A percentile compares a stretch with the other conserved stretches of the same genome.
phyloP scores from a whole-genome alignment of 441 rosid genomes.

The Adansonia gregorii region DNA sequence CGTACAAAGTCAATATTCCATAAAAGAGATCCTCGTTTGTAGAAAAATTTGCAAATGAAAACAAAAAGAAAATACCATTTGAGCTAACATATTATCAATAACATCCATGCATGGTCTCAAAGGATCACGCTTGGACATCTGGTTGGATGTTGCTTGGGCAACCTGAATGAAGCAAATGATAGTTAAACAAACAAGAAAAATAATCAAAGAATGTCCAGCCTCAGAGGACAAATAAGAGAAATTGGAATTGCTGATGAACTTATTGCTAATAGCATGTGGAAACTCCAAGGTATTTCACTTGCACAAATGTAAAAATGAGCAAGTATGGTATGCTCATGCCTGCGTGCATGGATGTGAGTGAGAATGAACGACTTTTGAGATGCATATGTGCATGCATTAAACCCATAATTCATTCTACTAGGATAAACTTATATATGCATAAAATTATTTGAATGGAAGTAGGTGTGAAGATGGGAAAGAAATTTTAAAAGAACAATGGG shows the following conservation, averaged over 20 bases:
- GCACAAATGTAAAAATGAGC: not conserved
- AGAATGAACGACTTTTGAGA: not conserved
- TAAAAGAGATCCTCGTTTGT: constrained; percentile 15
- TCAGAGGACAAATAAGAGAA: not conserved
- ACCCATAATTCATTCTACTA: not conserved
- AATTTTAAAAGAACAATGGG: not conserved
- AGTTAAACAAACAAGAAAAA: constrained; percentile 13
- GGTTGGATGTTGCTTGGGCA: constrained; percentile 98
- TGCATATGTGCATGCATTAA: not conserved
- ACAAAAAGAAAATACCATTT: constrained; percentile 61
- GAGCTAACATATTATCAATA: constrained; percentile 82
- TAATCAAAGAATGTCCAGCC: not conserved
- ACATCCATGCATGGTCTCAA: constrained; percentile 96
- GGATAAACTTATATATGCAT: not conserved
- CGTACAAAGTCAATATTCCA: constrained; percentile 29
- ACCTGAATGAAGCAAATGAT: constrained; percentile 55
- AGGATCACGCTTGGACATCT: constrained; percentile 99
- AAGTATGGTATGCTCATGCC: not conserved
- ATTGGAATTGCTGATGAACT: not conserved
- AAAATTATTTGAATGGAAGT: not conserved
- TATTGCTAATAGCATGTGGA: not conserved
- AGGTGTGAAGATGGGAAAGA: not conserved
- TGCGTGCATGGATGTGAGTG: not conserved
- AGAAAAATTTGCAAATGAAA: not conserved
- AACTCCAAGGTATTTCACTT: not conserved